Percentiles rank a stretch among this genome's conserved stretches.
Evolutionary conservation across 1,284 basidiomycete genomes (phyloP).

Genomic region (Pyrrhoderma noxium): DNA sequence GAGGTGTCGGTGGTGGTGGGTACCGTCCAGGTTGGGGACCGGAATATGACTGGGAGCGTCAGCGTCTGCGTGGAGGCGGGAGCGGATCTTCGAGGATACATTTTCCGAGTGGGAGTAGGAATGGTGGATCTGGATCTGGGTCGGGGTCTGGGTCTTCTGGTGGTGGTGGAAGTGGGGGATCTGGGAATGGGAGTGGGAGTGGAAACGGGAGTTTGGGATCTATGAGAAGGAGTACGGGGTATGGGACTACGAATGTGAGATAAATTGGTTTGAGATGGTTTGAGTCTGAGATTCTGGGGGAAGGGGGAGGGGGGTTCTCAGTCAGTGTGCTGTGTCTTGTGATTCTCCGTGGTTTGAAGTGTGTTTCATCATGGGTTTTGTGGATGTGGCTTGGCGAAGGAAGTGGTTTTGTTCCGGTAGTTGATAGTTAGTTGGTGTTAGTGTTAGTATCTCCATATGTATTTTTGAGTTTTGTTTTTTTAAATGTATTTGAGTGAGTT

Average conservation of each 20-base stretch:
- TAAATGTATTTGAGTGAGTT: no score
- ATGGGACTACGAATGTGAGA: conserved; percentile 14
- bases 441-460: no score
- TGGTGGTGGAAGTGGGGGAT: conserved; percentile 3
- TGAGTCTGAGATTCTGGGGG: no score
- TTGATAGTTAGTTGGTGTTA: no score
- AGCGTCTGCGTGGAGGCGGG: neutral
- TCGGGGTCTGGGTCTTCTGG: neutral
- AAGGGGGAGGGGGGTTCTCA: no score
- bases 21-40: neutral
- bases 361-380: no score
- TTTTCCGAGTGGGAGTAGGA: neutral
- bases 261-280: no score
- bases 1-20: neutral
- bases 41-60: conserved; percentile 17
- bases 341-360: no score
- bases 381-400: no score
- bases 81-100: neutral
- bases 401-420: no score
- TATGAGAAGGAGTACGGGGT: conserved; percentile 15
- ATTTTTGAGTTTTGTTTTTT: no score
- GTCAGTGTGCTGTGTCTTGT: no score
- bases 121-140: neutral
- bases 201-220: conserved; percentile 9
- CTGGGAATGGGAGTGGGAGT: conserved; percentile 6